A percentile compares a stretch with the other conserved stretches of the same genome.
These are phyloP conservation scores for Leccinum broughii DNA, from an alignment of 768 basidiomycete genomes.

Conservation along the genomic window DNA sequence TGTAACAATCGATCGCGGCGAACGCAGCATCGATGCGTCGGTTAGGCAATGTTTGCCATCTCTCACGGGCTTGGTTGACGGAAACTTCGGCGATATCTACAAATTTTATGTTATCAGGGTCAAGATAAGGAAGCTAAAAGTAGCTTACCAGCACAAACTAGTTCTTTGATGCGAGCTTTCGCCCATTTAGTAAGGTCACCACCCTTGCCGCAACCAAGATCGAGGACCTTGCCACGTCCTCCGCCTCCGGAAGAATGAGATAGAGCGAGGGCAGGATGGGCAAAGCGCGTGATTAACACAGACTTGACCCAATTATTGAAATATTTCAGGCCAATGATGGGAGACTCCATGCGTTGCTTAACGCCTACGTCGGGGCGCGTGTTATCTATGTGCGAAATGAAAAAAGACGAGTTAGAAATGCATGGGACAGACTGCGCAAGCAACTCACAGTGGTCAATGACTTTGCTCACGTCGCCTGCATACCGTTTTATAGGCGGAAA, in stretches of 20 bases:
- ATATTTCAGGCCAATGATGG: constrained; percentile 94
- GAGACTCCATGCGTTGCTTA: constrained; percentile 79
- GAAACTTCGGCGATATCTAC: constrained; percentile 90
- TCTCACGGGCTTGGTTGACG: constrained; percentile 79
- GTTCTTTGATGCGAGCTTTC: constrained; percentile 77
- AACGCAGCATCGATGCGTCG: constrained; percentile 78
- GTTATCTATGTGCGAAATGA: constrained; percentile 62
- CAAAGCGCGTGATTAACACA: constrained; percentile 90
- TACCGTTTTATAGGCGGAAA: constrained; percentile 49
- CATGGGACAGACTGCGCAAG: constrained; percentile 2
- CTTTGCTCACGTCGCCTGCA: constrained; percentile 68
- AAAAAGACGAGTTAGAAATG: constrained; percentile 8
- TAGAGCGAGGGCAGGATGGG: constrained; percentile 62
- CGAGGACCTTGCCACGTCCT: constrained; percentile 76
- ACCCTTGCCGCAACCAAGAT: constrained; percentile 99
- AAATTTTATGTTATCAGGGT: background rate
- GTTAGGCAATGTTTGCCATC: constrained; percentile 55
- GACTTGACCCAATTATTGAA: constrained; percentile 99
- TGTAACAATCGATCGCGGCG: constrained; percentile 87
- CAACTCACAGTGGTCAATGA: constrained; percentile 77
- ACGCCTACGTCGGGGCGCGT: constrained; percentile 89
- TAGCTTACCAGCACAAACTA: constrained; percentile 76
- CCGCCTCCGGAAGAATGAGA: constrained; percentile 34
- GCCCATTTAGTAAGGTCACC: constrained; percentile 96
- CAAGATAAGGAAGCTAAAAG: background rate